Evolutionary conservation across 768 basidiomycete species (phyloP), one percentile per base, ranked within the genome.

Genomic region (Tephrocybe rancida): DNA sequence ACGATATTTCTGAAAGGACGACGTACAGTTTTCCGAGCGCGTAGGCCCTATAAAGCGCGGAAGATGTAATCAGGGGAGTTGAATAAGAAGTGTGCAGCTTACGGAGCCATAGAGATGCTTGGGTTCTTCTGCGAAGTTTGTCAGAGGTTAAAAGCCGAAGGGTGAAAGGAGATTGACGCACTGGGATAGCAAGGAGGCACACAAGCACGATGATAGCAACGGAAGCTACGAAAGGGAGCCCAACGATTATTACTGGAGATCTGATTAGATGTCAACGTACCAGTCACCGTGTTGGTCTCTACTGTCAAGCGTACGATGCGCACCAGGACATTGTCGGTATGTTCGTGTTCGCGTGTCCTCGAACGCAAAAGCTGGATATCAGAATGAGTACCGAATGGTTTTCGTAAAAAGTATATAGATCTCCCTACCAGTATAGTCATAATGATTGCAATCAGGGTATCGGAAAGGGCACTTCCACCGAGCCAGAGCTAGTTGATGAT

Each of bases 41-140:
- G 21, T 58, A 58, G 29, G 56, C 56, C 11, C 56, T 58, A 13
- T 4, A 18, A 21, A 54, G 16, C 5, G 21, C 22, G 27, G 37
- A 24, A n/a, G 22, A 5, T 18, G n/a, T 21, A 3, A 22, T 11
- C n/a, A 19, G 2, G 5, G 5, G 7, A 3, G 6, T 5, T 32
- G 21, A 1, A 21, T 13, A 8, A 5, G 24, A 43, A 18, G 18
- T 27, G 2, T 1, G 19, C 1, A 22, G 47, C 52, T 58, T 22
- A 58, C 56, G 56, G 56, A 18, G 52, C 56, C 48, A 58, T 53
- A 25, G 56, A 42, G 26, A 58, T 50, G 24, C 56, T 58, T 21
- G 56, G 56, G 25, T 58, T 58, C 8, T 35, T 25, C 56, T 58
- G 38, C n/a, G 27, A 0, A 43, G 10, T 24, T 38, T 1, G 3